Conservation (phyloP, 23 red algal genomes). For the Gracilaria caudata region DNA sequence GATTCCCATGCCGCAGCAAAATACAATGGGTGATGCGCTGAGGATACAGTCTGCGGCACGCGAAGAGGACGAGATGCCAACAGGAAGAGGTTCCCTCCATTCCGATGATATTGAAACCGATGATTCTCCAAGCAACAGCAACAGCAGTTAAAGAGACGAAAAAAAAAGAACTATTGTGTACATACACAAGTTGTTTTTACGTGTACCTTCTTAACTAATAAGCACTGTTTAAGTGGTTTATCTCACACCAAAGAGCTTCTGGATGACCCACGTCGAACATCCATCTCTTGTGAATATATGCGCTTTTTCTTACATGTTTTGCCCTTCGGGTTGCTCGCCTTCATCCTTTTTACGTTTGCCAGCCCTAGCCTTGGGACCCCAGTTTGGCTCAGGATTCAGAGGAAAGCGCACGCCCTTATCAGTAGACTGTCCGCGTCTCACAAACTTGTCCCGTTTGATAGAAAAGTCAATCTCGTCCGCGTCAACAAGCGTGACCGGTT, state of each 20-base stretch:
- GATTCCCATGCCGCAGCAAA: background rate
- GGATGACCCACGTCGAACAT: too few species aligned
- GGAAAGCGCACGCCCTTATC: constrained; percentile 60
- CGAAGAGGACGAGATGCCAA: background rate
- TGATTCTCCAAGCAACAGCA: background rate
- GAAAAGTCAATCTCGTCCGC: constrained; percentile 49
- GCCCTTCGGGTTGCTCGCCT: background rate
- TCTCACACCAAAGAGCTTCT: background rate
- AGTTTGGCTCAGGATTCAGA: constrained; percentile 52
- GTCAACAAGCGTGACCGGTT: constrained; percentile 25
- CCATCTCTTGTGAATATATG: too few species aligned
- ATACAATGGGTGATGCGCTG: background rate
- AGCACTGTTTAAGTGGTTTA: too few species aligned
- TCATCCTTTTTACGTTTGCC: constrained; percentile 37
- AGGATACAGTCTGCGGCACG: background rate
- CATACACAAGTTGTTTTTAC: too few species aligned
- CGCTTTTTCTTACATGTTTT: background rate
- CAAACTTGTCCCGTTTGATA: constrained; percentile 66
- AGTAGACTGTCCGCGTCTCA: constrained; percentile 23
- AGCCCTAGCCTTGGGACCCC: constrained; percentile 68
- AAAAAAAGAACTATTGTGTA: too few species aligned
- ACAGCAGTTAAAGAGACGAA: background rate
- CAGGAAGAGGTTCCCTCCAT: too few species aligned
- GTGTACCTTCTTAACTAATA: too few species aligned
- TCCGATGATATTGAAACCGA: background rate